Conservation (phyloP, 352 stramenopile species). For the Globisporangium nunn region DNA sequence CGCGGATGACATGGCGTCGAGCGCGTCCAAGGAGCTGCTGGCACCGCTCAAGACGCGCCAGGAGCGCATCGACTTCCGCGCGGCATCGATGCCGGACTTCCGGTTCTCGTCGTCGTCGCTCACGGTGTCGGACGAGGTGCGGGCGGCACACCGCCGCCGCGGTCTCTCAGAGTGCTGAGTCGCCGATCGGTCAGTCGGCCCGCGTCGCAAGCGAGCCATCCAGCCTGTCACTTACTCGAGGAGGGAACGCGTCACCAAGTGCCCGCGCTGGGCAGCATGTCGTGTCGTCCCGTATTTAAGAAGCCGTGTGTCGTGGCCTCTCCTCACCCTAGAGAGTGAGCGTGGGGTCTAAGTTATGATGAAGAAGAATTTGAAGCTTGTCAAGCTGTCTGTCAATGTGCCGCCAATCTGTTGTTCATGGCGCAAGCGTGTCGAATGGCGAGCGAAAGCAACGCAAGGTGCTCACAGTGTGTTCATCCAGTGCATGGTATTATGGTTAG, state of each 20-base stretch:
- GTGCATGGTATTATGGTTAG: neutral
- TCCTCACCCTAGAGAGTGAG: neutral
- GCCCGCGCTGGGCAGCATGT: neutral
- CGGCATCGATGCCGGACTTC: constrained; percentile 60
- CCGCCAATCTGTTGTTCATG: neutral
- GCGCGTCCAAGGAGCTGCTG: constrained; percentile 22
- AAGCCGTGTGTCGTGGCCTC: neutral
- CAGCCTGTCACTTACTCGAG: no score
- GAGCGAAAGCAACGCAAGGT: no score
- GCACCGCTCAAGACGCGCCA: constrained; percentile 48
- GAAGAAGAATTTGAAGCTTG: neutral
- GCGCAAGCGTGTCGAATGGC: no score
- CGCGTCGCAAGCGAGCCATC: no score
- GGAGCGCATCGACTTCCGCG: constrained; percentile 63
- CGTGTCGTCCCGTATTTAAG: neutral
- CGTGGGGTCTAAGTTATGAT: neutral
- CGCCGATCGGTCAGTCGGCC: neutral
- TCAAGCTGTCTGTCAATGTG: neutral
- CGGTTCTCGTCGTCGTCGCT: constrained; percentile 37
- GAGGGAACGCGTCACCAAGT: neutral
- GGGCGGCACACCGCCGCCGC: constrained; percentile 20
- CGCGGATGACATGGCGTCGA: constrained; percentile 30
- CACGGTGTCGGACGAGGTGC: constrained; percentile 16
- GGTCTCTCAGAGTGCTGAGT: constrained; percentile 25
- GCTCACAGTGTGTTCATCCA: no score